Evolutionary conservation across 2,329 filamentous ascomycete species (phyloP).

Genomic region (Cyphellophora attinorum): DNA sequence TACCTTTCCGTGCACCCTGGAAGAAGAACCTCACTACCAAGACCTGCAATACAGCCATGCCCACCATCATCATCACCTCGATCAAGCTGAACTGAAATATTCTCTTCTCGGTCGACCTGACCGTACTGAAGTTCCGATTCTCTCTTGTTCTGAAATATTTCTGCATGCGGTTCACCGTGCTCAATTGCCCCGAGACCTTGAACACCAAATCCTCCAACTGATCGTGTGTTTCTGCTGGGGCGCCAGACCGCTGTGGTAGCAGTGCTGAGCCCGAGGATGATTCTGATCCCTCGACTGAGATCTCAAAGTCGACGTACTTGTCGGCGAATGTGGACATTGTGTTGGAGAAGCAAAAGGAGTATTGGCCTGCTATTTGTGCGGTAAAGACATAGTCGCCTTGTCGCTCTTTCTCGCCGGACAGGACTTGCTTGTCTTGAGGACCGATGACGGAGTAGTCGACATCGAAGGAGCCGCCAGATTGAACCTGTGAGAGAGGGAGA

Average conservation of each 20-base stretch:
- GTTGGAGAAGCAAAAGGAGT: constrained; percentile 97
- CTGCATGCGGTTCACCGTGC: constrained; percentile 90
- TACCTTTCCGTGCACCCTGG: constrained; percentile 68
- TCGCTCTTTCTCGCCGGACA: constrained; percentile 81
- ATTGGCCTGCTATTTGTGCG: constrained; percentile 76
- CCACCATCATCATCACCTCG: constrained; percentile 81
- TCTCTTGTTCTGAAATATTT: constrained; percentile 99
- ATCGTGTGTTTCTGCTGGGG: constrained; percentile 78
- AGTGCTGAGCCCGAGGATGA: constrained; percentile 26
- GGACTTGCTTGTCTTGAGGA: constrained; percentile 68
- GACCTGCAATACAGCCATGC: constrained; percentile 92
- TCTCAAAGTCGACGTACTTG: constrained; percentile 97
- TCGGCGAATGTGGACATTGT: constrained; percentile 97
- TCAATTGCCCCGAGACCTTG: constrained; percentile 86
- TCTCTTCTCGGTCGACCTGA: constrained; percentile 85
- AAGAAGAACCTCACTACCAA: constrained; percentile 99
- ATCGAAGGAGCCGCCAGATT: constrained; percentile 97
- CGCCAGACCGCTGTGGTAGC: constrained; percentile 80
- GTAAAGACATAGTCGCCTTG: constrained; percentile 98
- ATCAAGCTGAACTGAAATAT: constrained; percentile 98
- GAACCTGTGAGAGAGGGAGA: constrained; percentile 51
- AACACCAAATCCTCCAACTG: constrained; percentile 87
- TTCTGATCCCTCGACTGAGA: constrained; percentile 57
- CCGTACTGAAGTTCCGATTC: constrained; percentile 98
- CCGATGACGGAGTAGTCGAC: constrained; percentile 84